Evolutionary conservation across 805 yeast genomes (phyloP).

Genomic region (Saturnispora galanensis): DNA sequence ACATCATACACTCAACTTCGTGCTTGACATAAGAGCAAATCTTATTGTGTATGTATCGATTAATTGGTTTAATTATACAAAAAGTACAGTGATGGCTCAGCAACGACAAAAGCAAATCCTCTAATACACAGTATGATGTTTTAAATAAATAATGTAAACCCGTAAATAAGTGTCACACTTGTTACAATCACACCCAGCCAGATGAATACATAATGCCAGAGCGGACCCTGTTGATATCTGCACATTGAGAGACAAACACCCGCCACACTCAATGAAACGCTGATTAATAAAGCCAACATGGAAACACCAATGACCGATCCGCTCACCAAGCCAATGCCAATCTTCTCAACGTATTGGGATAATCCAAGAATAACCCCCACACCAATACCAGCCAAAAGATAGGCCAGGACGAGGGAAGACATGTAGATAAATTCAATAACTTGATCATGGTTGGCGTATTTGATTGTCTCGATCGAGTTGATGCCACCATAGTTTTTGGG

Average conservation of each 20-base stretch:
- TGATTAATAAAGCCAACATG: conserved; percentile 33
- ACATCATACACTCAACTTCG: too few relatives aligned
- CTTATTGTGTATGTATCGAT: too few relatives aligned
- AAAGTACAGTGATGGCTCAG: too few relatives aligned
- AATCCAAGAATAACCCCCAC: conserved; percentile 29
- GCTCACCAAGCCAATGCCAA: conserved; percentile 19
- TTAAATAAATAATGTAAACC: conserved; percentile 1
- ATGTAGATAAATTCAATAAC: conserved; percentile 37
- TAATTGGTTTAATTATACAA: too few relatives aligned
- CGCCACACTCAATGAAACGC: conserved; percentile 28
- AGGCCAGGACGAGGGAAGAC: conserved; percentile 30
- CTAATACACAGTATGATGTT: not conserved
- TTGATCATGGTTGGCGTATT: conserved; percentile 29
- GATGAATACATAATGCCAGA: conserved; percentile 35
- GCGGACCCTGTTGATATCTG: conserved; percentile 29
- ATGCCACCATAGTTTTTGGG: conserved; percentile 12
- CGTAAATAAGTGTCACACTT: conserved; percentile 4
- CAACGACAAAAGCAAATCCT: too few relatives aligned
- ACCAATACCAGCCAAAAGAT: conserved; percentile 34
- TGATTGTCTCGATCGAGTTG: conserved; percentile 9
- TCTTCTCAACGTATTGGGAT: conserved; percentile 7
- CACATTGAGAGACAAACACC: conserved; percentile 36
- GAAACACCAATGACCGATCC: conserved; percentile 26
- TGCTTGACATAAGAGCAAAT: too few relatives aligned
- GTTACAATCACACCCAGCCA: conserved; percentile 30